phyloP scores from a whole-genome alignment of 169 alveolate species.

The Plasmodium coatneyi region DNA sequence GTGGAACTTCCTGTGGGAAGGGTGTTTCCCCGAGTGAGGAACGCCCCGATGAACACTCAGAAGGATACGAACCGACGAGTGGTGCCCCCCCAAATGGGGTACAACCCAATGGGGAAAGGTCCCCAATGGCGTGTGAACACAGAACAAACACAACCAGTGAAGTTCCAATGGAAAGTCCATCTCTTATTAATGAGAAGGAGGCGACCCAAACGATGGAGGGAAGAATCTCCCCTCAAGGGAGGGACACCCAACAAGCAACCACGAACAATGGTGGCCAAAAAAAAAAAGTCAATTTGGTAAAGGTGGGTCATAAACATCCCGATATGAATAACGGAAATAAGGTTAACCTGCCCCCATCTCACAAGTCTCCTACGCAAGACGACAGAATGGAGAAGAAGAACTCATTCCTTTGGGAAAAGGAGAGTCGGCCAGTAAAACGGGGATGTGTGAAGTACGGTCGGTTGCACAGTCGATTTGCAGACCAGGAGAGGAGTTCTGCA shows the following conservation, averaged over 20 bases:
- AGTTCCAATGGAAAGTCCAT: not conserved
- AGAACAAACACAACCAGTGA: not conserved
- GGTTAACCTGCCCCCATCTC: not conserved
- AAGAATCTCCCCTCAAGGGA: not conserved
- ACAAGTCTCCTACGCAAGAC: not conserved
- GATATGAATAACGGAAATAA: not conserved
- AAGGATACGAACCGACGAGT: not conserved
- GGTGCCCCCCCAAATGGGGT: not conserved
- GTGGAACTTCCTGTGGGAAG: not conserved
- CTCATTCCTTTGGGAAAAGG: slow-evolving; percentile 56
- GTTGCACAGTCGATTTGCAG: not conserved
- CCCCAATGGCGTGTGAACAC: not conserved
- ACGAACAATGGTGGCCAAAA: not conserved
- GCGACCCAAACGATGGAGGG: not conserved
- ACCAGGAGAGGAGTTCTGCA: not conserved
- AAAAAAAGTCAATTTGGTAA: not conserved
- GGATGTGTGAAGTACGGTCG: not conserved
- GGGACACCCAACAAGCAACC: not conserved
- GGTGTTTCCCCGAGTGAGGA: not conserved
- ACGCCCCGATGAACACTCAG: not conserved
- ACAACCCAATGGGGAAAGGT: not conserved
- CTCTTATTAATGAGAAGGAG: not conserved
- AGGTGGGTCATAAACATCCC: not conserved
- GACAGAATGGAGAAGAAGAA: not conserved
- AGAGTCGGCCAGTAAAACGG: slow-evolving; percentile 8